Percentiles rank a stretch among this genome's conserved stretches.
phyloP scores from a whole-genome alignment of 768 basidiomycete species.

The Termitomyces bulborhizus region DNA sequence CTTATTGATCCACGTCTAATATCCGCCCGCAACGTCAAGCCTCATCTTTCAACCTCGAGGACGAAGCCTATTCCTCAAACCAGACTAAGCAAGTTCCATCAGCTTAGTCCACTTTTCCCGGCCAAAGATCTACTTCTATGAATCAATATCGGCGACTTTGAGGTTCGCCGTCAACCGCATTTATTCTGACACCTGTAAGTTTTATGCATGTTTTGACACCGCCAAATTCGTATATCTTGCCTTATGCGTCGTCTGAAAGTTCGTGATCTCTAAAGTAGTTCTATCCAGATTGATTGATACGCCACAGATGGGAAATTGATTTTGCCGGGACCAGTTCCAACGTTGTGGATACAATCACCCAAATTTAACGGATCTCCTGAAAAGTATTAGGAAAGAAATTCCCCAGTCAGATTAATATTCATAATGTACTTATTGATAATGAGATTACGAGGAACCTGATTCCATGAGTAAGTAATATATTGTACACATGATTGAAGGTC shows the following conservation, averaged over 20 bases:
- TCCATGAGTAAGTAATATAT: conserved; percentile 8
- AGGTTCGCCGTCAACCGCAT: too few relatives aligned
- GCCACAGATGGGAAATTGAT: conserved; percentile 10
- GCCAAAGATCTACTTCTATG: not conserved
- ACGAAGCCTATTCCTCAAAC: not conserved
- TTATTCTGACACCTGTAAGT: not conserved
- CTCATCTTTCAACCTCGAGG: not conserved
- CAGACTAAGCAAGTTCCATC: not conserved
- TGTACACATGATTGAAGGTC: conserved; percentile 9
- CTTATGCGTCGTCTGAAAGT: not conserved
- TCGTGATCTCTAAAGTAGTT: conserved; percentile 5
- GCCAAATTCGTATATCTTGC: not conserved
- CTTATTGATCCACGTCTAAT: too few relatives aligned
- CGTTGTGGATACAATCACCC: not conserved
- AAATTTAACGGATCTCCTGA: not conserved
- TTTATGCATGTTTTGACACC: not conserved
- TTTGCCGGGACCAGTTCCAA: not conserved
- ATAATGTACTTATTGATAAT: conserved; percentile 1
- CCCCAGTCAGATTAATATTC: not conserved
- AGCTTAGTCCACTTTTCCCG: not conserved
- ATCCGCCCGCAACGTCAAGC: not conserved
- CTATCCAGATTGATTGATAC: conserved; percentile 8
- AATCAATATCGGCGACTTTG: not conserved
- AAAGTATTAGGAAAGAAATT: not conserved
- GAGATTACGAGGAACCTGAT: conserved; percentile 6